Evolutionary conservation across 257 asterid species (phyloP).

Genomic region (Jaltomata sinuosa): DNA sequence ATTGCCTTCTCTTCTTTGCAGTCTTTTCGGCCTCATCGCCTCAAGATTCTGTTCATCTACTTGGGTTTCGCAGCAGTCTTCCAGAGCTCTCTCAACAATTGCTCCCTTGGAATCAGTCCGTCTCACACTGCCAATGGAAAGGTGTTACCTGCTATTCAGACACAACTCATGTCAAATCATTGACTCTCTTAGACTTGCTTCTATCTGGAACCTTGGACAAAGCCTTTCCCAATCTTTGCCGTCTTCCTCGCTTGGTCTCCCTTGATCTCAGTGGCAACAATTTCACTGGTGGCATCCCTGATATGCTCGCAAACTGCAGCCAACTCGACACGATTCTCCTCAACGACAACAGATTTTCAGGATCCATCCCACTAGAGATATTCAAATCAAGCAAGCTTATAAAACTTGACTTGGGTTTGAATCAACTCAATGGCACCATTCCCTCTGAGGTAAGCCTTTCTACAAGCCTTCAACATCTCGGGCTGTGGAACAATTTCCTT

Average conservation of each 20-base stretch:
- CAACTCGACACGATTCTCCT: conserved; percentile 16
- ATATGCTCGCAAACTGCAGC: conserved; percentile 32
- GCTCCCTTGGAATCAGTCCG: conserved; percentile 28
- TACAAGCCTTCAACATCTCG: background rate
- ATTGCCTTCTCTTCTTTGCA: conserved; percentile 9
- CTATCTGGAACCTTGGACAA: conserved; percentile 22
- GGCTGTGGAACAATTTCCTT: conserved; percentile 4
- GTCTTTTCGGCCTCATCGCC: conserved; percentile 19
- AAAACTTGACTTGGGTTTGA: conserved; percentile 26
- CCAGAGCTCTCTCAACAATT: conserved; percentile 22
- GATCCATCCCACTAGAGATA: conserved; percentile 23
- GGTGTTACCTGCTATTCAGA: conserved; percentile 30
- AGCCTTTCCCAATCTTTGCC: conserved; percentile 15
- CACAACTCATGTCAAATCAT: conserved; percentile 8
- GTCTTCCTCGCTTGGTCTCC: conserved; percentile 14
- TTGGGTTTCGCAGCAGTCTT: conserved; percentile 20
- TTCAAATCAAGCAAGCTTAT: conserved; percentile 23
- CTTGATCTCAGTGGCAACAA: conserved; percentile 33
- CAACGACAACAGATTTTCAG: conserved; percentile 19
- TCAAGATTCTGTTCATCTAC: conserved; percentile 22
- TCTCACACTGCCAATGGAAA: conserved; percentile 30
- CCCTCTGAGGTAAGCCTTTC: conserved; percentile 10
- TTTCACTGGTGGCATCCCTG: conserved; percentile 28
- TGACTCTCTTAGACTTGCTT: conserved; percentile 8
- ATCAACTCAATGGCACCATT: conserved; percentile 22